These are phyloP conservation scores for Acanthamoeba castellanii DNA, from an alignment of 208 protist species.

Conservation along the genomic window DNA sequence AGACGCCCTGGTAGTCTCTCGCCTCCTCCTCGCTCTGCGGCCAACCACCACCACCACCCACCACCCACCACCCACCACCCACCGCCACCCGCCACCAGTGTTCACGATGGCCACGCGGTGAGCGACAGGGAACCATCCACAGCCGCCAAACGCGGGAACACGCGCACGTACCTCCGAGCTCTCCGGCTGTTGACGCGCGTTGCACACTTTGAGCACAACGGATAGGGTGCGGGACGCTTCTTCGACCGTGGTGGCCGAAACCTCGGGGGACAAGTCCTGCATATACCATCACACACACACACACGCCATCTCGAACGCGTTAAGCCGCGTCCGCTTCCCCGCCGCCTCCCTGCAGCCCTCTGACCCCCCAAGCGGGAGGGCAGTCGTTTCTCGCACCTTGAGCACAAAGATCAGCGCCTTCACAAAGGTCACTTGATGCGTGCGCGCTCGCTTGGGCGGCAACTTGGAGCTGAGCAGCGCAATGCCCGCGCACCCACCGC, in stretches of 20 bases:
- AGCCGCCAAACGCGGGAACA: too few species aligned
- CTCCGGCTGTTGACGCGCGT: neutral
- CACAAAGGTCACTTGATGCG: constrained; percentile 63
- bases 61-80: too few species aligned
- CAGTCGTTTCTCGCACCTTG: constrained; percentile 36
- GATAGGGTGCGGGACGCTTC: constrained; percentile 31
- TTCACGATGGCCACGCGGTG: too few species aligned
- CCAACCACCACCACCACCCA: too few species aligned
- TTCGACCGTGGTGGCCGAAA: constrained; percentile 63
- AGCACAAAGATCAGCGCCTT: constrained; percentile 82
- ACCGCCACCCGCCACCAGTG: too few species aligned
- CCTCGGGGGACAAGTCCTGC: constrained; percentile 57
- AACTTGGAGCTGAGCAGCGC: constrained; percentile 61
- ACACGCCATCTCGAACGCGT: too few species aligned
- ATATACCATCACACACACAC: neutral
- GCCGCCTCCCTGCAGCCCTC: too few species aligned
- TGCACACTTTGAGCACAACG: constrained; percentile 67
- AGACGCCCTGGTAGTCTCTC: constrained; percentile 41
- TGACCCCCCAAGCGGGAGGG: too few species aligned
- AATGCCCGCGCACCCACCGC: constrained; percentile 76
- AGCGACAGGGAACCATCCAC: too few species aligned
- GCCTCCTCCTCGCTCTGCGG: neutral
- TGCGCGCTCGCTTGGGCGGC: constrained; percentile 42
- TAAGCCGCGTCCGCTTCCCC: too few species aligned
- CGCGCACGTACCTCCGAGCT: too few species aligned